These are phyloP conservation scores for Cryptococcus amylolentus DNA, from an alignment of 1,284 basidiomycete species.

Conservation along the genomic window DNA sequence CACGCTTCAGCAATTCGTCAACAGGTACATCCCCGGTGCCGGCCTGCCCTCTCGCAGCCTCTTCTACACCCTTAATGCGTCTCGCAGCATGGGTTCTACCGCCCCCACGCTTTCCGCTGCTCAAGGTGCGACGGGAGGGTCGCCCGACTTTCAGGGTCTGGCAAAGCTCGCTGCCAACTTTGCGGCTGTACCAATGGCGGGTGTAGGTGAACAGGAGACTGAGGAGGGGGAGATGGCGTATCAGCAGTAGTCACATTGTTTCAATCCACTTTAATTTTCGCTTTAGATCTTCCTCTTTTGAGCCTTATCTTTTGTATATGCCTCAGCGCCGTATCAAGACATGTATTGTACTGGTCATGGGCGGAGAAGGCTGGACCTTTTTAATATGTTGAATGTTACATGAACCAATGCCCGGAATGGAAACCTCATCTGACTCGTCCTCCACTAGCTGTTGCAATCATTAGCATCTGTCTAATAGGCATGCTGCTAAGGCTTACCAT, in stretches of 20 bases:
- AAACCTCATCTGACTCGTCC: background rate
- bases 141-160: slow-evolving; percentile 2
- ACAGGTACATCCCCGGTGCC: background rate
- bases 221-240: background rate
- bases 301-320: too few species aligned
- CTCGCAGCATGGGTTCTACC: background rate
- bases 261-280: too few species aligned
- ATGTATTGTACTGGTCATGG: background rate
- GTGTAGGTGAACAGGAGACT: background rate
- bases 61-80: slow-evolving; percentile 1
- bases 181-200: background rate
- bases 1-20: background rate
- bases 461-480: background rate
- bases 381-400: background rate
- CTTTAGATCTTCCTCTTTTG: too few species aligned
- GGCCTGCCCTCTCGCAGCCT: background rate
- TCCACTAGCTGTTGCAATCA: background rate
- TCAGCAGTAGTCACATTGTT: background rate
- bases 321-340: background rate
- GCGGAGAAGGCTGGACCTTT: background rate
- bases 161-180: slow-evolving; percentile 1
- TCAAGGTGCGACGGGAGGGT: background rate
- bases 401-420: too few species aligned
- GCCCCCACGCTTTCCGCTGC: background rate
- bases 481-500: background rate